phyloP scores from a whole-genome alignment of 1,139 yeast genomes.

The Debaryomycetaceae sp. region DNA sequence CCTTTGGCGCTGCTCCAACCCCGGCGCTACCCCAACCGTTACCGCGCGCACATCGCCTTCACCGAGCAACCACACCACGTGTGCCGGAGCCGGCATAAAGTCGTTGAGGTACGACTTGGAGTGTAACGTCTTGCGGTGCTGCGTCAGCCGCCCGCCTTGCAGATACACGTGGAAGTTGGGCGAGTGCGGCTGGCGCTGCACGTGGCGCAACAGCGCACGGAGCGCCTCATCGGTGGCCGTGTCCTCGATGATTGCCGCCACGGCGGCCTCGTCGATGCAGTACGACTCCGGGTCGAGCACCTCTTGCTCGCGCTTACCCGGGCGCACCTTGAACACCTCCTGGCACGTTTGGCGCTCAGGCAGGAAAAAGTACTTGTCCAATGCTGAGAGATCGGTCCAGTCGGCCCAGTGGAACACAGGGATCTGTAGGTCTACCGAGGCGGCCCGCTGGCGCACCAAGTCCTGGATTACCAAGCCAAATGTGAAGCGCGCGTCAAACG shows the following conservation, averaged over 20 bases:
- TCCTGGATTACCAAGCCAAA: slow-evolving; percentile 22
- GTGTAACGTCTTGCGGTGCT: slow-evolving; percentile 23
- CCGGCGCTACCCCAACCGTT: slow-evolving; percentile 16
- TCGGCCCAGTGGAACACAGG: slow-evolving; percentile 38
- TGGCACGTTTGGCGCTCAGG: slow-evolving; percentile 15
- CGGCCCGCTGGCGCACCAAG: slow-evolving; percentile 10
- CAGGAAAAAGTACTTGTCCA: slow-evolving; percentile 17
- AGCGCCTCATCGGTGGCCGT: slow-evolving; percentile 7
- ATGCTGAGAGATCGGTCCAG: slow-evolving; percentile 24
- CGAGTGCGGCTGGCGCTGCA: slow-evolving; percentile 11
- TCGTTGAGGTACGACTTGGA: slow-evolving; percentile 38
- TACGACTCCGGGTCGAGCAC: slow-evolving; percentile 15
- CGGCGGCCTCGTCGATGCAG: slow-evolving; percentile 27
- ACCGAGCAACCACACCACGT: slow-evolving; percentile 30
- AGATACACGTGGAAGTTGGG: slow-evolving; percentile 39
- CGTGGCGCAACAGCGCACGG: slow-evolving; percentile 8
- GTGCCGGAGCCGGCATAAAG: slow-evolving; percentile 41
- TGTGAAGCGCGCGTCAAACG: slow-evolving; percentile 33
- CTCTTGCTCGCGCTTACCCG: slow-evolving; percentile 18
- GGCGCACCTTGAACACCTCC: slow-evolving; percentile 18
- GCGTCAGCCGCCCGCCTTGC: slow-evolving; percentile 29
- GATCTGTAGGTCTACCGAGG: slow-evolving; percentile 11
- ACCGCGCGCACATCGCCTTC: slow-evolving; percentile 10
- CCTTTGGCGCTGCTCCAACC: slow-evolving; percentile 8
- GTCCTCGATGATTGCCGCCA: slow-evolving; percentile 12